Percentiles rank a stretch among this genome's conserved stretches.
Evolutionary conservation across 495 filamentous ascomycete genomes (phyloP).

Genomic region (Xylaria intraflava): DNA sequence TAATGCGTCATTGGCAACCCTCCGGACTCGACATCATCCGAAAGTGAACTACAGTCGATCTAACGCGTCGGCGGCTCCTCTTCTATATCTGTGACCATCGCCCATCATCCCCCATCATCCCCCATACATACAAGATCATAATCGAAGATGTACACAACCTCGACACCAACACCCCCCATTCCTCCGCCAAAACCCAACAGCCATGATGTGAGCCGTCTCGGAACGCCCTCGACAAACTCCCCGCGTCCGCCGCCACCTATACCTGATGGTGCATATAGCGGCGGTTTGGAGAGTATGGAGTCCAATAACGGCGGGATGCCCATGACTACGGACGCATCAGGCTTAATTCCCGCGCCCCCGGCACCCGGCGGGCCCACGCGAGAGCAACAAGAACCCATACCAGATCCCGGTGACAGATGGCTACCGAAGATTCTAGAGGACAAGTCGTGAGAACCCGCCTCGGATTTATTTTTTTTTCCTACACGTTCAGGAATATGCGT

Average conservation of each 20-base stretch:
- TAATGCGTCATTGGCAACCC: too few relatives aligned
- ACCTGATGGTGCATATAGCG: conserved; percentile 23
- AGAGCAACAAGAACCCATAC: conserved; percentile 18
- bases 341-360: conserved; percentile 17
- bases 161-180: conserved; percentile 49
- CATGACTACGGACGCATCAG: conserved; percentile 14
- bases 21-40: too few relatives aligned
- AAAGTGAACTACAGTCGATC: too few relatives aligned
- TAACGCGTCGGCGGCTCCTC: too few relatives aligned
- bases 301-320: conserved; percentile 1
- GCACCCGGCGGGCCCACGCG: not conserved
- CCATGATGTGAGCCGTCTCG: conserved; percentile 61
- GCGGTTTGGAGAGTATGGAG: not conserved
- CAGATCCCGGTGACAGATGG: conserved; percentile 54
- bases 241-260: conserved; percentile 38
- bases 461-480: too few relatives aligned
- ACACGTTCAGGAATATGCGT: too few relatives aligned
- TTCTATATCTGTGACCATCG: too few relatives aligned
- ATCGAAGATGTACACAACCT: conserved; percentile 19
- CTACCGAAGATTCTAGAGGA: conserved; percentile 63
- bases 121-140: not conserved
- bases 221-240: conserved; percentile 46
- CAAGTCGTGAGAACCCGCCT: conserved; percentile 59
- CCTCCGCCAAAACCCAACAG: conserved; percentile 67
- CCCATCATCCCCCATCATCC: not conserved